A percentile compares a stretch with the other conserved stretches of the same genome.
Evolutionary conservation across 208 protist genomes (phyloP).

Genomic region (Acanthamoeba triangularis): DNA sequence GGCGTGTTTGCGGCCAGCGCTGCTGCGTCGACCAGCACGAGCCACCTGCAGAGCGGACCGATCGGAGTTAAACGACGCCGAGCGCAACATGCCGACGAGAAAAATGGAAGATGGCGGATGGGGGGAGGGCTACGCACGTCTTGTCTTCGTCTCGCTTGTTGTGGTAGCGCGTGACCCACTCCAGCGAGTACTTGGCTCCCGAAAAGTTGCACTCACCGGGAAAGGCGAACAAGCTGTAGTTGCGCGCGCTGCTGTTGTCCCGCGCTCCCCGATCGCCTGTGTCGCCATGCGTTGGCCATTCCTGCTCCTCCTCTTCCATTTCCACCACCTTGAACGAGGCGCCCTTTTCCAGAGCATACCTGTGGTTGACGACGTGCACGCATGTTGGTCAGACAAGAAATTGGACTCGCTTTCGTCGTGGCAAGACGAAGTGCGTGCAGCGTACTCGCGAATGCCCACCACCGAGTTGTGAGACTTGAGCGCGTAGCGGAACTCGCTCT

Average conservation of each 20-base stretch:
- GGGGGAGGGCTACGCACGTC: not conserved
- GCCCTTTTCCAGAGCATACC: conserved; percentile 50
- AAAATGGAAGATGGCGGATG: not conserved
- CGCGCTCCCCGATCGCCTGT: not conserved
- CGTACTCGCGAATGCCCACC: conserved; percentile 92
- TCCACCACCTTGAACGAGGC: not conserved
- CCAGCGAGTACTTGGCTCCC: conserved; percentile 88
- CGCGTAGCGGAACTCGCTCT: conserved; percentile 84
- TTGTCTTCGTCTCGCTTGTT: not conserved
- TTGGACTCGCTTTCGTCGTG: not conserved
- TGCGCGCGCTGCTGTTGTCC: not conserved
- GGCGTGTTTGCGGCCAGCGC: conserved; percentile 83
- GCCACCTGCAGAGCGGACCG: conserved; percentile 75
- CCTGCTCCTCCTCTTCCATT: conserved; percentile 5
- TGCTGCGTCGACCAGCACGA: conserved; percentile 92
- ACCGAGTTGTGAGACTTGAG: conserved; percentile 92
- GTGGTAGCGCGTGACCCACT: conserved; percentile 77
- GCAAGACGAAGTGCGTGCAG: conserved; percentile 52
- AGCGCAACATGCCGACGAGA: not conserved
- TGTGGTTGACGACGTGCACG: not conserved
- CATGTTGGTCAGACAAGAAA: not conserved
- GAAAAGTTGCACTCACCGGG: conserved; percentile 92
- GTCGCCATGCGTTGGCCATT: not conserved
- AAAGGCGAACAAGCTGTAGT: conserved; percentile 89
- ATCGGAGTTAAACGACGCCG: not conserved